Percentiles rank a stretch among this genome's conserved stretches.
Conservation (phyloP, 1,284 basidiomycete genomes). For the Cronartium quercuum region DNA sequence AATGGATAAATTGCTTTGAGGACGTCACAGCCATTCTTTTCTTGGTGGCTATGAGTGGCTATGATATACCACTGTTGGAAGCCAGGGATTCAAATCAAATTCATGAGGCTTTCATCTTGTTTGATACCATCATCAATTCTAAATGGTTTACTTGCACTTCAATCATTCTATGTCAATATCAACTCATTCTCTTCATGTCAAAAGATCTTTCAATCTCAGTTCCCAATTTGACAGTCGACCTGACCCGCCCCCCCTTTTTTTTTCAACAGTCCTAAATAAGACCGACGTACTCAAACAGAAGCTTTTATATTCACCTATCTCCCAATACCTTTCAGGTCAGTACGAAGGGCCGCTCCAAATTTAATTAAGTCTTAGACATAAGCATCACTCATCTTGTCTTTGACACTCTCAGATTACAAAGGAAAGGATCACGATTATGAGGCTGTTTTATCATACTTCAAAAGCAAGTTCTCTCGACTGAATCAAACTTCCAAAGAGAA, state of each 20-base stretch:
- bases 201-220: no score
- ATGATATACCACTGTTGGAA: slow-evolving; percentile 87
- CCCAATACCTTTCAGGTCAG: slow-evolving; percentile 57
- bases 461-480: slow-evolving; percentile 70
- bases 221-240: slow-evolving; percentile 3
- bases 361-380: no score
- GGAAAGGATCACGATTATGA: slow-evolving; percentile 56
- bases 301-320: slow-evolving; percentile 71
- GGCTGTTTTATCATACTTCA: slow-evolving; percentile 82
- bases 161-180: slow-evolving; percentile 56
- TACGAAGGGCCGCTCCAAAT: background rate
- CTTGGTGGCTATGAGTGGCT: slow-evolving; percentile 76
- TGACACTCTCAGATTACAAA: slow-evolving; percentile 45
- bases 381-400: background rate
- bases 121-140: slow-evolving; percentile 94
- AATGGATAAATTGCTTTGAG: slow-evolving; percentile 54
- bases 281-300: slow-evolving; percentile 76
- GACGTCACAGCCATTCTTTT: slow-evolving; percentile 71
- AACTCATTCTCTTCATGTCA: slow-evolving; percentile 34
- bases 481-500: slow-evolving; percentile 81
- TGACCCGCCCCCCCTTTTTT: background rate
- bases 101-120: slow-evolving; percentile 91
- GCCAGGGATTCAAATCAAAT: slow-evolving; percentile 93
- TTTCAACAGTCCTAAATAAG: slow-evolving; percentile 45
- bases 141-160: slow-evolving; percentile 87